phyloP scores from a whole-genome alignment of 257 asterid genomes.

The Gardenia jasminoides region DNA sequence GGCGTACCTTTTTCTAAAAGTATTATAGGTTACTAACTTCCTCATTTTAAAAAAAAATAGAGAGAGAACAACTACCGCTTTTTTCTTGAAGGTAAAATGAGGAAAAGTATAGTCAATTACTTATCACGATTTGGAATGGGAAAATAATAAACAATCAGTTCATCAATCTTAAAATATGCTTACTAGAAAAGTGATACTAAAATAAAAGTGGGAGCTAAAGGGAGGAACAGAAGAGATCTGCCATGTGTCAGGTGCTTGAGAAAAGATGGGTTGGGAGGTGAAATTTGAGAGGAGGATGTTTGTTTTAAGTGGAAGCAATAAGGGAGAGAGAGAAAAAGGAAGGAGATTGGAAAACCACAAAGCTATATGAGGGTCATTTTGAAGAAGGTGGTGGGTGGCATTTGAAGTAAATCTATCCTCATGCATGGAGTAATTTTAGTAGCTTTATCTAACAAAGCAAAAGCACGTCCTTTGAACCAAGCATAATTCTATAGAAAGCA shows the following conservation, averaged over 20 bases:
- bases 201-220: conserved; percentile 1
- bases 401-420: conserved; percentile 41
- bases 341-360: conserved; percentile 33
- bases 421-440: background rate
- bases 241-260: conserved; percentile 24
- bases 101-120: too few species aligned
- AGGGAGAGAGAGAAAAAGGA: conserved; percentile 30
- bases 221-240: conserved; percentile 20
- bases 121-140: conserved; percentile 10
- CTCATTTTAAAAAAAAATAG: too few species aligned
- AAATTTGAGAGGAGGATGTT: conserved; percentile 35
- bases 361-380: conserved; percentile 61
- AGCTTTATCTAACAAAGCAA: background rate
- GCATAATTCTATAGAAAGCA: background rate
- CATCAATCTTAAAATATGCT: background rate
- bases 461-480: background rate
- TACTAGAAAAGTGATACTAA: background rate
- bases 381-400: conserved; percentile 35
- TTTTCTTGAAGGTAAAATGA: too few species aligned
- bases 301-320: conserved; percentile 65
- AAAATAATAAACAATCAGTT: background rate
- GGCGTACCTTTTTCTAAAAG: too few species aligned
- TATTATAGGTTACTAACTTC: too few species aligned
- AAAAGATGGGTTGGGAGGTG: conserved; percentile 37
- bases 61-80: too few species aligned